Base-by-base conservation (phyloP, 768 basidiomycete species). In the Aureoboletus auriporus region DNA sequence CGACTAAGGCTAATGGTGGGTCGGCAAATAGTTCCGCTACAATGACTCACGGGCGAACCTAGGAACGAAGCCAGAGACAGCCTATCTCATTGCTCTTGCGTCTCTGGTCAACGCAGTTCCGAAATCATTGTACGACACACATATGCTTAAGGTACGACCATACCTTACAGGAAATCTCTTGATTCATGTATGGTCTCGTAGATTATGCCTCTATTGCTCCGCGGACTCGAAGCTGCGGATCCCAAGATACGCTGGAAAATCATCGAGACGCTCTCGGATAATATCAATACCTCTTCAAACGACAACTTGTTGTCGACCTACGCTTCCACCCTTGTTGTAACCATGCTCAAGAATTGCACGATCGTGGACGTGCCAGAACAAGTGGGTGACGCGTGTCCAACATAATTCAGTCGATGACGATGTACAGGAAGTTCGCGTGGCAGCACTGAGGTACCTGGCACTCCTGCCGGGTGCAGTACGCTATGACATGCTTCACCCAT, bases 201-300 rank as follows among this genome's bases (percentile, higher is more conserved):
- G 94, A 78, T 98, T 11, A 79, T 97, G 55, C 93, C 96, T 1
- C 75, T 97, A 12, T 74, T 99, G 5, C 70, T 99, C 37, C 87
- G 88, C 13, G 87, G 91, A 4, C 78, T 98, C 14, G 83, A 89
- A 36, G 70, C 96, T 5, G 80, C 84, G 4, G 84, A 92, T 62
- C 67, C 78, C 8, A 75, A 79, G 26, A 81, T 94, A 51, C 83
- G 91, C 20, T 75, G 78, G 13, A 84, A 86, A 67, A 84, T 93
- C 42, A 87, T 97, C 47, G 81, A 88, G 45, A 86, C 84, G 8
- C 75, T 98, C 33, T 75, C 82, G 8, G 76, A 82, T 1, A 81
- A 90, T 6, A 81, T 89, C 8, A 78, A 81, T 36, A 78, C 80
- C 1, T 73, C 77, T 54, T 71, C 79, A 9, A 66, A 71, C 17